phyloP scores from a whole-genome alignment of 208 protist species.

The Crithidia thermophila region DNA sequence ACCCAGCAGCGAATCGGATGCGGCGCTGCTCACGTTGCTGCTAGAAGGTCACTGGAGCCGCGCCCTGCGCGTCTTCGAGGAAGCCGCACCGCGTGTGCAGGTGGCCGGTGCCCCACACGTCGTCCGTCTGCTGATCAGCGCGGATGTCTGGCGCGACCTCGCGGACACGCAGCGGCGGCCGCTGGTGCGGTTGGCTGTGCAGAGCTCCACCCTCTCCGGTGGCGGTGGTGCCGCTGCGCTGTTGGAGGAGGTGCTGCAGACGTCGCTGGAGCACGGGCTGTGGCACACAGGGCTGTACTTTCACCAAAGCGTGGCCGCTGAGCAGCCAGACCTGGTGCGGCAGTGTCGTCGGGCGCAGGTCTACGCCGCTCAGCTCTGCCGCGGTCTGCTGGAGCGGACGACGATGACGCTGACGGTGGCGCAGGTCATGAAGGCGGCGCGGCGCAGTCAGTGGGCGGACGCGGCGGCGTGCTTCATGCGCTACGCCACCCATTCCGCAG shows the following conservation, averaged over 20 bases:
- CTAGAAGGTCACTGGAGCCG: slow-evolving; percentile 52
- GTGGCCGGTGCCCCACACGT: slow-evolving; percentile 56
- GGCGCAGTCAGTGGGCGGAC: slow-evolving; percentile 47
- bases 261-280: slow-evolving; percentile 44
- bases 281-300: slow-evolving; percentile 71
- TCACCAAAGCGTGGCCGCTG: slow-evolving; percentile 48
- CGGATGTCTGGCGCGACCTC: slow-evolving; percentile 57
- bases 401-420: slow-evolving; percentile 49
- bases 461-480: slow-evolving; percentile 54
- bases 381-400: slow-evolving; percentile 50
- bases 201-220: slow-evolving; percentile 22
- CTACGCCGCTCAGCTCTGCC: slow-evolving; percentile 53
- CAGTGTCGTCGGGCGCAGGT: slow-evolving; percentile 36
- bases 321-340: slow-evolving; percentile 53
- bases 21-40: slow-evolving; percentile 51
- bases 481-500: slow-evolving; percentile 20
- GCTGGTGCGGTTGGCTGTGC: slow-evolving; percentile 53
- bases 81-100: slow-evolving; percentile 40
- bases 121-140: slow-evolving; percentile 50
- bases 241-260: slow-evolving; percentile 52
- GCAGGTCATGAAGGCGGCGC: slow-evolving; percentile 35
- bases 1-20: slow-evolving; percentile 17
- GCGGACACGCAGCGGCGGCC: slow-evolving; percentile 31
- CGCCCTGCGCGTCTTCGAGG: slow-evolving; percentile 41
- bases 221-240: slow-evolving; percentile 22